phyloP scores from a whole-genome alignment of 2,329 filamentous ascomycete genomes.

The Boeremia lycopersici region DNA sequence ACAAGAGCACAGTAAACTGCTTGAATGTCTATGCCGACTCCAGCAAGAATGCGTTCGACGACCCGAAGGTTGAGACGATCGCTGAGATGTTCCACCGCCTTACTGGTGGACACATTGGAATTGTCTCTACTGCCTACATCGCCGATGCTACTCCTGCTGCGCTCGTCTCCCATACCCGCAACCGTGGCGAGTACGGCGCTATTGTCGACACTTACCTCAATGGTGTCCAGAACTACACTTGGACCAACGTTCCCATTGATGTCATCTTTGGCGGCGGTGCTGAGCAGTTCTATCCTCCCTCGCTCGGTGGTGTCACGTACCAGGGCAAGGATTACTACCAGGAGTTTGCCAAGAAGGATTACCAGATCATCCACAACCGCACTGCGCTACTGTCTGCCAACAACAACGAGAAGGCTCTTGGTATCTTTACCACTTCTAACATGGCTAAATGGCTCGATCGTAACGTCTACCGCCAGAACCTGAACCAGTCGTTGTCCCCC shows the following conservation, averaged over 20 bases:
- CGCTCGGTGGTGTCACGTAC: conserved; percentile 66
- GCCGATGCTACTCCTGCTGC: conserved; percentile 82
- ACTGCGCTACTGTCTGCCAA: conserved; percentile 67
- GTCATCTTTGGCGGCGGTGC: conserved; percentile 84
- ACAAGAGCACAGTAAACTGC: conserved; percentile 83
- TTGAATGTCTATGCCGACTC: conserved; percentile 83
- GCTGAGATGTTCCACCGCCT: conserved; percentile 77
- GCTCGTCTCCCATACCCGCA: conserved; percentile 66
- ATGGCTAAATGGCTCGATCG: conserved; percentile 87
- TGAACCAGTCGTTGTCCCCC: conserved; percentile 72
- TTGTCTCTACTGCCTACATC: conserved; percentile 79
- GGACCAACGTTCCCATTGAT: conserved; percentile 74
- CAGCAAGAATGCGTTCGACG: conserved; percentile 73
- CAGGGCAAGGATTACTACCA: conserved; percentile 73
- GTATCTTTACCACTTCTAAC: conserved; percentile 76
- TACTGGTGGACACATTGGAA: conserved; percentile 64
- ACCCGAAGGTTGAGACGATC: conserved; percentile 86
- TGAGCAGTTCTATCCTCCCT: conserved; percentile 71
- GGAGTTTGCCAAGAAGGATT: conserved; percentile 73
- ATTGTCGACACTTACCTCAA: conserved; percentile 79
- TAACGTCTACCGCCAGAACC: conserved; percentile 76
- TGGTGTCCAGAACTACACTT: conserved; percentile 79
- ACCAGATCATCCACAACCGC: conserved; percentile 75
- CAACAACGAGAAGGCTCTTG: conserved; percentile 69
- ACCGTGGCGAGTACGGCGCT: conserved; percentile 70